phyloP scores from a whole-genome alignment of 192 early-diverging fungal genomes.

The Backusella liffmaniae region DNA sequence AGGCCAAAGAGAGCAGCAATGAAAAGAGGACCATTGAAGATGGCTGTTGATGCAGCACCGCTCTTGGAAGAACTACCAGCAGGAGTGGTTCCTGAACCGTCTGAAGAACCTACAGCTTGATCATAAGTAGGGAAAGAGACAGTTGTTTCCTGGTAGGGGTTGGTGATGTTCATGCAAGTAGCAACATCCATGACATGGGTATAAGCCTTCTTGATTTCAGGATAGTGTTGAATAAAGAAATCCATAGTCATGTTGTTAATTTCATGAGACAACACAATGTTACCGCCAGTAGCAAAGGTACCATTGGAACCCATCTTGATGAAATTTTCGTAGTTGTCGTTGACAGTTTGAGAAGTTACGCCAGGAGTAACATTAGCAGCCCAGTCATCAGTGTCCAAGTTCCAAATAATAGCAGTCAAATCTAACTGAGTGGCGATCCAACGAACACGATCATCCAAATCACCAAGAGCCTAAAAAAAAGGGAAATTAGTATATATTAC shows the following conservation, averaged over 20 bases:
- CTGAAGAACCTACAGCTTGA: not conserved
- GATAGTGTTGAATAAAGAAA: slow-evolving; percentile 42
- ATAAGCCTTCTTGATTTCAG: slow-evolving; percentile 41
- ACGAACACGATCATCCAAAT: slow-evolving; percentile 61
- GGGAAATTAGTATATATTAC: not conserved
- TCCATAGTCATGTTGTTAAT: slow-evolving; percentile 42
- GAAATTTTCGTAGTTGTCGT: slow-evolving; percentile 26
- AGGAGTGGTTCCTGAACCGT: not conserved
- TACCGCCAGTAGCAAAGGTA: slow-evolving; percentile 26
- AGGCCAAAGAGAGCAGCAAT: slow-evolving; percentile 31
- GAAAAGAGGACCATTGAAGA: slow-evolving; percentile 28
- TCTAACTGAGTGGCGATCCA: slow-evolving; percentile 50
- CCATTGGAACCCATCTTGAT: slow-evolving; percentile 40
- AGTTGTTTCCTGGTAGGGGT: slow-evolving; percentile 39
- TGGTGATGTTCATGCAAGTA: slow-evolving; percentile 39
- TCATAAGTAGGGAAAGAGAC: slow-evolving; percentile 25
- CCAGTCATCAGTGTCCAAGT: slow-evolving; percentile 40
- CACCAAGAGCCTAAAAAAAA: slow-evolving; percentile 43
- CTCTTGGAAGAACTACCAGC: slow-evolving; percentile 8
- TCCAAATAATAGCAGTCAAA: slow-evolving; percentile 40
- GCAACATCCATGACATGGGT: slow-evolving; percentile 36
- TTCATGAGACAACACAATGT: slow-evolving; percentile 47
- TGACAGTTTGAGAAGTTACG: slow-evolving; percentile 21
- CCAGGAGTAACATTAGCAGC: slow-evolving; percentile 18
- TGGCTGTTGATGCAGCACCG: slow-evolving; percentile 18